phyloP scores from a whole-genome alignment of 306 rosid genomes.

The Begonia masoniana region DNA sequence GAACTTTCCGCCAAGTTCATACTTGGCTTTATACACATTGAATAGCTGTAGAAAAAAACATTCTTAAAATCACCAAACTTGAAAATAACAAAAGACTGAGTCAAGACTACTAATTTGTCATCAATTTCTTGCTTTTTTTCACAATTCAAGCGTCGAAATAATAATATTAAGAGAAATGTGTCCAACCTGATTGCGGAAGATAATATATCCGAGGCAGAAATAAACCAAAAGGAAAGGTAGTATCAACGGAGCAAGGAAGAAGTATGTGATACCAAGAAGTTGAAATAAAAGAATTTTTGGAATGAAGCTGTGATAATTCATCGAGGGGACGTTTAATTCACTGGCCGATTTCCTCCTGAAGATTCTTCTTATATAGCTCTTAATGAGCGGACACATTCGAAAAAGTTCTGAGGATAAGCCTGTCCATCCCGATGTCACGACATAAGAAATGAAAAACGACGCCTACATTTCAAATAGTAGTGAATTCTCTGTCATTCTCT shows the following conservation, averaged over 20 bases:
- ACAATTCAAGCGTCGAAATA: no score
- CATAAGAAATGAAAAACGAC: constrained; percentile 70
- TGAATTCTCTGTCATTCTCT: no score
- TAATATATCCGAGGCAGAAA: constrained; percentile 53
- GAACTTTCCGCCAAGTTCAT: constrained; percentile 54
- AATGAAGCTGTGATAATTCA: constrained; percentile 49
- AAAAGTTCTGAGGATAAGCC: constrained; percentile 50
- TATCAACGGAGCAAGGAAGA: constrained; percentile 59
- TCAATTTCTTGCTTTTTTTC: no score
- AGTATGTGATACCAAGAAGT: constrained; percentile 59
- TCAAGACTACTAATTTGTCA: no score
- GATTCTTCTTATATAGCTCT: constrained; percentile 20
- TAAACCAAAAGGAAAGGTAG: constrained; percentile 67
- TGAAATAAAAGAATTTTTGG: constrained; percentile 49
- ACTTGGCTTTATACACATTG: constrained; percentile 59
- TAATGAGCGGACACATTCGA: constrained; percentile 31
- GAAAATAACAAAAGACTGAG: no score
- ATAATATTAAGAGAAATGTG: constrained; percentile 1
- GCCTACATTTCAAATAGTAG: constrained; percentile 22
- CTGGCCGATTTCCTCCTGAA: constrained; percentile 16
- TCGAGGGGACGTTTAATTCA: constrained; percentile 49
- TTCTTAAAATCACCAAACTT: not conserved
- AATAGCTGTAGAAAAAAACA: constrained; percentile 34
- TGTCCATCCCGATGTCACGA: constrained; percentile 57
- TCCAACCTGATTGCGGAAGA: constrained; percentile 69